phyloP scores from a whole-genome alignment of 2,329 filamentous ascomycete species.

The Fusarium albidum region DNA sequence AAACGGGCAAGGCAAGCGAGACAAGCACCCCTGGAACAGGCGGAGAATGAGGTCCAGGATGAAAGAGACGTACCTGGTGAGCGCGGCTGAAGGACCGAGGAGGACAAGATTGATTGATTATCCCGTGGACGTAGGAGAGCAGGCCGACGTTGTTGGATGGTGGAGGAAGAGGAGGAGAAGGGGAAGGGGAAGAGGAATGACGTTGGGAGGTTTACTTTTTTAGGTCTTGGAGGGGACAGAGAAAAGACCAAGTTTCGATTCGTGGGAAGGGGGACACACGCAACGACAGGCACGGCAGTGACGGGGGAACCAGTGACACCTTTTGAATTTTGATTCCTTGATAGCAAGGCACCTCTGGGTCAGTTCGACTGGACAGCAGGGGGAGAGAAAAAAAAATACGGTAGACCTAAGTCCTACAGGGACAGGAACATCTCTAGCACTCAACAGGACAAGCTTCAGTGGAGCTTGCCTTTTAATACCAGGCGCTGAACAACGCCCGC shows the following conservation, averaged over 20 bases:
- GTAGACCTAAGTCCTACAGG: conserved; percentile 5
- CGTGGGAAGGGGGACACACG: conserved; percentile 6
- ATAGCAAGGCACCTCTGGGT: neutral
- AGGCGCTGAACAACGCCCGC: conserved; percentile 18
- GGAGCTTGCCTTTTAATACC: conserved; percentile 7
- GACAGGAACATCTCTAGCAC: conserved; percentile 9
- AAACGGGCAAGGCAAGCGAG: conserved; percentile 37
- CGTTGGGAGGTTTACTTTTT: conserved; percentile 26
- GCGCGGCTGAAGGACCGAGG: conserved; percentile 9
- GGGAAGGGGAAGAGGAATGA: conserved; percentile 21
- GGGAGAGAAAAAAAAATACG: conserved; percentile 18
- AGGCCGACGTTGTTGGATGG: conserved; percentile 17
- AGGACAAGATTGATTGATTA: conserved; percentile 3
- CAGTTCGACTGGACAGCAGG: too few species aligned
- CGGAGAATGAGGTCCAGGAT: conserved; percentile 22
- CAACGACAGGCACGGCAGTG: neutral
- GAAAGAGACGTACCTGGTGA: conserved; percentile 29
- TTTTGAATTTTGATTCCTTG: conserved; percentile 6
- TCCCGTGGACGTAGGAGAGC: conserved; percentile 4
- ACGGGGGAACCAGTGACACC: conserved; percentile 31
- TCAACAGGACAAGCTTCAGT: conserved; percentile 5
- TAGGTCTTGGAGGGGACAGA: conserved; percentile 19
- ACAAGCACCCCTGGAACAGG: conserved; percentile 30
- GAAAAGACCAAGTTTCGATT: conserved; percentile 28
- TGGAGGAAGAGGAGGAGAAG: conserved; percentile 16